A percentile compares a stretch with the other conserved stretches of the same genome.
Conservation (phyloP, 1,284 basidiomycete genomes). For the Xerocomus minutiporus region DNA sequence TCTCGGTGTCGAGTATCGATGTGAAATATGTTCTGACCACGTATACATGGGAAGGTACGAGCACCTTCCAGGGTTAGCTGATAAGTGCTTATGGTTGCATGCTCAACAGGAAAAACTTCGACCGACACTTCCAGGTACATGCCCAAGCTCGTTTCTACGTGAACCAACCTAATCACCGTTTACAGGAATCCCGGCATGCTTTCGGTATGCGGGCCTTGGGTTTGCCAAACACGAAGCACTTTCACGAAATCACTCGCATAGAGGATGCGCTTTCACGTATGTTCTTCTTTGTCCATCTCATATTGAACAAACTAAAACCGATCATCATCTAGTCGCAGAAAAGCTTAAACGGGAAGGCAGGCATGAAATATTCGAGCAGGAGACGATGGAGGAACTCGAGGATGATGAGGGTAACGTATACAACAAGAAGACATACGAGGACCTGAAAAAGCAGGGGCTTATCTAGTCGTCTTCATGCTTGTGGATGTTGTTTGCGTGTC, state of each 20-base stretch:
- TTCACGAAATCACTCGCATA: slow-evolving; percentile 97
- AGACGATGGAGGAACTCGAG: slow-evolving; percentile 95
- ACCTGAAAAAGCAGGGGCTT: slow-evolving; percentile 87
- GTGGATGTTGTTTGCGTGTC: slow-evolving; percentile 12
- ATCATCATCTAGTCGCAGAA: slow-evolving; percentile 70
- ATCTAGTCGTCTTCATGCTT: slow-evolving; percentile 43
- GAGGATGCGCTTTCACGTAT: slow-evolving; percentile 90
- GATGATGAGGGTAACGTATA: slow-evolving; percentile 97
- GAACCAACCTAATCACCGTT: slow-evolving; percentile 16
- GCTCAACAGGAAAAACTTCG: slow-evolving; percentile 81
- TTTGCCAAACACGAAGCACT: slow-evolving; percentile 97
- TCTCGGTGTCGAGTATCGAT: slow-evolving; percentile 93
- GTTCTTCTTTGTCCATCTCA: slow-evolving; percentile 32
- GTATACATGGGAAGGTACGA: slow-evolving; percentile 88
- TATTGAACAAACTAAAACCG: not conserved
- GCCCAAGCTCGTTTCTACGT: slow-evolving; percentile 9
- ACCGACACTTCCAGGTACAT: slow-evolving; percentile 80
- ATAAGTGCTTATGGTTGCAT: slow-evolving; percentile 12
- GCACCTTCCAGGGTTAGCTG: slow-evolving; percentile 1
- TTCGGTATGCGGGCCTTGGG: slow-evolving; percentile 98
- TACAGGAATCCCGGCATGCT: slow-evolving; percentile 88
- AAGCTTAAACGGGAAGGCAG: slow-evolving; percentile 92
- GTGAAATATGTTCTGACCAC: slow-evolving; percentile 96
- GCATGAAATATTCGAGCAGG: slow-evolving; percentile 85
- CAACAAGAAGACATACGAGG: slow-evolving; percentile 86